Evolutionary conservation across 164 flowering plant genomes (phyloP).

Genomic region (Vitis amurensis): DNA sequence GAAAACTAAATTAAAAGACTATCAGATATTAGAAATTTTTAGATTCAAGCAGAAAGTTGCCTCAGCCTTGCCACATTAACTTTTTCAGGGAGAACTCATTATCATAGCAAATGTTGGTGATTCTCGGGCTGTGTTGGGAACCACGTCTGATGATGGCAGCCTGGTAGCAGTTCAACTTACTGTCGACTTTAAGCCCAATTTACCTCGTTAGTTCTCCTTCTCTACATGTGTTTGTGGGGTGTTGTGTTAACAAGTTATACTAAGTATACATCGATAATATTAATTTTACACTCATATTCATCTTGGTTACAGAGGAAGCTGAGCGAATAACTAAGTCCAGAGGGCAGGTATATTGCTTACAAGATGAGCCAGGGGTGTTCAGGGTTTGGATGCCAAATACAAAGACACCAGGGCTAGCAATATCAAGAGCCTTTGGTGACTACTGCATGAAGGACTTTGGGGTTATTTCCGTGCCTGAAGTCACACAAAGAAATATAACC

Average conservation of each 20-base stretch:
- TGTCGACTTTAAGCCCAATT: constrained; percentile 59
- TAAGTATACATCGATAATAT: too few relatives aligned
- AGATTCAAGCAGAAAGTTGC: not conserved
- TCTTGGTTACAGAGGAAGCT: constrained; percentile 48
- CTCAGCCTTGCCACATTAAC: not conserved
- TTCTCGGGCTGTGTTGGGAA: constrained; percentile 64
- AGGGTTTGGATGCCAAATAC: constrained; percentile 60
- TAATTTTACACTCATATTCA: not conserved
- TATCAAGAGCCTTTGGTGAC: constrained; percentile 74
- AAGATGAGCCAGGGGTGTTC: constrained; percentile 62
- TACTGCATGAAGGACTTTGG: constrained; percentile 64
- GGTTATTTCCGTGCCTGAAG: constrained; percentile 60
- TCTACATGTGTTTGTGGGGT: constrained; percentile 5
- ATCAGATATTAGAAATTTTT: too few relatives aligned
- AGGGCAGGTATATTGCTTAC: constrained; percentile 48
- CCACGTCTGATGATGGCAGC: constrained; percentile 42
- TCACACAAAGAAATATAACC: constrained; percentile 41
- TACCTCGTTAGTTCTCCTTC: constrained; percentile 45
- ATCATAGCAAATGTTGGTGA: constrained; percentile 63
- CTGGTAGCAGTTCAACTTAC: constrained; percentile 56
- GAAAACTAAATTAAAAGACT: too few relatives aligned
- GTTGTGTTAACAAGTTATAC: too few relatives aligned
- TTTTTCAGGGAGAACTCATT: constrained; percentile 46
- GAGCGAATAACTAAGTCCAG: constrained; percentile 48
- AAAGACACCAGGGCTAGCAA: constrained; percentile 54